Percentiles rank a stretch among this genome's conserved stretches.
Evolutionary conservation across 495 filamentous ascomycete species (phyloP).

Genomic region (Penicillium taxi): DNA sequence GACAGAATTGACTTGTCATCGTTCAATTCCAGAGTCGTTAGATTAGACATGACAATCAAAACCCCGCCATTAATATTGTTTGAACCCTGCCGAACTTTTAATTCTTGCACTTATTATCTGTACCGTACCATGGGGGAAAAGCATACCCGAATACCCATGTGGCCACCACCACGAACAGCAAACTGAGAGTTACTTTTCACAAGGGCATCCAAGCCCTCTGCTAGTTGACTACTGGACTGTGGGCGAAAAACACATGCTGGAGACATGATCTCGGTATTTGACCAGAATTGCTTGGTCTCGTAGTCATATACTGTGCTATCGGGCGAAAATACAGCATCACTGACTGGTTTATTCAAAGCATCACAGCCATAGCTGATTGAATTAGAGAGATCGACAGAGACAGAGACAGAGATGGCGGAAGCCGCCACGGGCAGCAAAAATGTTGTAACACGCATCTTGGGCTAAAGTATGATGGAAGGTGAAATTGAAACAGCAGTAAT

Average conservation of each 20-base stretch:
- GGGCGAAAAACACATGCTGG: constrained; percentile 31
- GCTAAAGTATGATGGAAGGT: not conserved
- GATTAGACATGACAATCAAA: constrained; percentile 45
- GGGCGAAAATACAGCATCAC: constrained; percentile 16
- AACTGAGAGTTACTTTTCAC: constrained; percentile 29
- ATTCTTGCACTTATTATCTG: not conserved
- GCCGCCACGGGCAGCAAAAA: constrained; percentile 16
- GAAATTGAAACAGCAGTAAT: too few relatives aligned
- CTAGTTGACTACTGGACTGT: constrained; percentile 18
- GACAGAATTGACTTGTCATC: constrained; percentile 23
- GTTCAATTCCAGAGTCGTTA: constrained; percentile 31
- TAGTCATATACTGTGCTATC: constrained; percentile 22
- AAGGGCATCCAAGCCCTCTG: constrained; percentile 19
- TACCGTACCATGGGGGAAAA: constrained; percentile 9
- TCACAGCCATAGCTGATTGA: constrained; percentile 11
- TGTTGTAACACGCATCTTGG: constrained; percentile 18
- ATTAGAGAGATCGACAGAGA: constrained; percentile 1
- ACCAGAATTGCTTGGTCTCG: constrained; percentile 31
- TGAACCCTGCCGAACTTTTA: constrained; percentile 26
- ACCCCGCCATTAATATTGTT: constrained; percentile 44
- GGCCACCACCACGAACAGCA: constrained; percentile 31
- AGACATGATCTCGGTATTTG: constrained; percentile 29
- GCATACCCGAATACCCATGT: constrained; percentile 32
- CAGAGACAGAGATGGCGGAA: constrained; percentile 2
- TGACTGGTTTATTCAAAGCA: constrained; percentile 12